Conservation (phyloP, 352 stramenopile species). For the Blastocystis hominis region DNA sequence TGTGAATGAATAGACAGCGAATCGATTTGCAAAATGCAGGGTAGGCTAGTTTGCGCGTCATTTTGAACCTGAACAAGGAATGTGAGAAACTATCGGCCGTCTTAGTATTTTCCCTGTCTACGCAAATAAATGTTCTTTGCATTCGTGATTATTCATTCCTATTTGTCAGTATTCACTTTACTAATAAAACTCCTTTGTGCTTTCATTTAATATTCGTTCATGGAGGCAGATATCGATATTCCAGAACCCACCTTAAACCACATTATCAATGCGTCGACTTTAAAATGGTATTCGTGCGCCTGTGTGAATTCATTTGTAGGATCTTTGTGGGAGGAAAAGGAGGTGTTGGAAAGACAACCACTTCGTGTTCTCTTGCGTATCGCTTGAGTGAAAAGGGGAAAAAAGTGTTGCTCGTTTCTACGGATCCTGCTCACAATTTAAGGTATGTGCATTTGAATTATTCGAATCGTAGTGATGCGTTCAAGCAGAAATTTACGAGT, state of each 20-base stretch:
- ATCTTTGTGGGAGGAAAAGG: constrained; percentile 89
- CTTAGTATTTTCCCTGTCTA: too few species aligned
- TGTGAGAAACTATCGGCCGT: too few species aligned
- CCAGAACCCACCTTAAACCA: constrained; percentile 42
- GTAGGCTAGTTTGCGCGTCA: too few species aligned
- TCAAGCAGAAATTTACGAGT: constrained; percentile 95
- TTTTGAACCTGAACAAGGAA: too few species aligned
- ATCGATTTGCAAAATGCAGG: too few species aligned
- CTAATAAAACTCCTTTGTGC: background rate
- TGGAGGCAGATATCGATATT: constrained; percentile 52
- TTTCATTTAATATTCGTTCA: background rate
- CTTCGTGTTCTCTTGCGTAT: constrained; percentile 89
- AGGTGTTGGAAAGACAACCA: constrained; percentile 89
- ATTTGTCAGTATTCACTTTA: background rate
- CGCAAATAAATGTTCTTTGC: too few species aligned
- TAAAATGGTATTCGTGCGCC: constrained; percentile 4
- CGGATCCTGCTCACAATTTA: constrained; percentile 96
- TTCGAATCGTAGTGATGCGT: constrained; percentile 77
- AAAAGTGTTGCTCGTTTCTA: constrained; percentile 96
- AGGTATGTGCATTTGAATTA: constrained; percentile 62
- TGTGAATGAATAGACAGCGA: too few species aligned
- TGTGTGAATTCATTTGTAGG: constrained; percentile 61
- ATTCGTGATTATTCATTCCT: background rate
- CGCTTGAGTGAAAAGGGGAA: constrained; percentile 77
- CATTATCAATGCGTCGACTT: constrained; percentile 2